Evolutionary conservation across 1,284 basidiomycete genomes (phyloP), one percentile per base, ranked within the genome.

Genomic region (Chalciporus piperatoides): DNA sequence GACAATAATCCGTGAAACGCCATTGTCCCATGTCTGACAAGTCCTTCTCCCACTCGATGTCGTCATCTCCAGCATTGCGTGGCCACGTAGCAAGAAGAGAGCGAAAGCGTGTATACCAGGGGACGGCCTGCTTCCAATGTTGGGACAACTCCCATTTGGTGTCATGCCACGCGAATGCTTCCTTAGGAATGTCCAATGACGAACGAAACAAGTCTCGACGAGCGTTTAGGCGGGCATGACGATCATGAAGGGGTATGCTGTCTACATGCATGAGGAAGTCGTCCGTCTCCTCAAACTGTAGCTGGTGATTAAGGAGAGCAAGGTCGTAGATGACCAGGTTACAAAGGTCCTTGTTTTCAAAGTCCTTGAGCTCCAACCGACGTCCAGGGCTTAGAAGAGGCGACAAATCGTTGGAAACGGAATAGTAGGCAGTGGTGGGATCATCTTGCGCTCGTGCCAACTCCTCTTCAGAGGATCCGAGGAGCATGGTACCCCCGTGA

Each of bases 151-250:
- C 41, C 44, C 53, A 55, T 1, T 10, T 19, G 0, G 19, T 9
- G 8, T 55, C 47, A n/a, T 55, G 52, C 44, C 51, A 53, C 2
- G 32, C 53, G 4, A 55, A 55, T 1, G 11, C 11, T 0, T 2
- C 14, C 2, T 2, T 41, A 0, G 47, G 43, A 1, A 55, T 32
- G 9, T 51, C 47, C 53, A 21, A 50, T 0, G 47, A 55, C 0
- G 44, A 46, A 1, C 44, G 37, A 27, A 55, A 55, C n/a, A 55
- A 17, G n/a, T 55, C 41, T 0, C 2, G n/a, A 1, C 14, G 35
- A 5, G 28, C 33, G 8, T 30, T 2, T 0, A 56, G 1, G 15
- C 38, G 41, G 1, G 21, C 15, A 14, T 19, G 24, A 10, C 27
- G 24, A 21, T 51, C 35, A 1, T 21, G 4, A 2, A 35, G 11